phyloP scores from a whole-genome alignment of 2,329 filamentous ascomycete genomes.

The Hypoxylon sp. region DNA sequence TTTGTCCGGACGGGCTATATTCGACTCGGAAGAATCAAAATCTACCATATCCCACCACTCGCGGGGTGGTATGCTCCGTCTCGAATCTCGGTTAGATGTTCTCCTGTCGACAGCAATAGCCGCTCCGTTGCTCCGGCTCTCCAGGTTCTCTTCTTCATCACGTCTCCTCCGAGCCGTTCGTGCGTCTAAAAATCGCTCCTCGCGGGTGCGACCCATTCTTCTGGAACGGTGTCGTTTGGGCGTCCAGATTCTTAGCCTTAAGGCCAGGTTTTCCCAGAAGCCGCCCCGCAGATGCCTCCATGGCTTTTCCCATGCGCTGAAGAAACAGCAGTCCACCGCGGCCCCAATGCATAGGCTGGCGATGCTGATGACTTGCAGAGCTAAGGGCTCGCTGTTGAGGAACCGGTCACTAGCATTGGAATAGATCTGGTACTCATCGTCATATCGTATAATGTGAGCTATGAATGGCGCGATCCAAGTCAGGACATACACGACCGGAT shows the following conservation, averaged over 20 bases:
- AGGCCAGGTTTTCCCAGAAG: slow-evolving; percentile 45
- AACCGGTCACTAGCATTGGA: not conserved
- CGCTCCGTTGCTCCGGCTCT: slow-evolving; percentile 31
- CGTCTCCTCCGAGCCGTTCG: slow-evolving; percentile 57
- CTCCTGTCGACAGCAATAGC: slow-evolving; percentile 27
- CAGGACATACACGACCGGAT: slow-evolving; percentile 75
- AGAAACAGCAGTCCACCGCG: slow-evolving; percentile 72
- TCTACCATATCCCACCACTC: slow-evolving; percentile 54
- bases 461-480: slow-evolving; percentile 79
- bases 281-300: slow-evolving; percentile 65
- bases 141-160: slow-evolving; percentile 58
- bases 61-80: slow-evolving; percentile 21
- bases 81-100: slow-evolving; percentile 1
- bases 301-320: slow-evolving; percentile 74
- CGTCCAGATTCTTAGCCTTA: slow-evolving; percentile 32
- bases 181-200: slow-evolving; percentile 62
- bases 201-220: slow-evolving; percentile 56
- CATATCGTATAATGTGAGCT: slow-evolving; percentile 68
- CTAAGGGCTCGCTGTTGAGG: slow-evolving; percentile 56
- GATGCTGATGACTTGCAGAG: slow-evolving; percentile 62
- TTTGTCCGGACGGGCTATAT: not conserved
- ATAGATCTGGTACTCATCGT: slow-evolving; percentile 44
- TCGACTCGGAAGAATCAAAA: slow-evolving; percentile 19
- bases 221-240: slow-evolving; percentile 19
- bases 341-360: slow-evolving; percentile 72